Evolutionary conservation across 139 green algal genomes (phyloP), one percentile per base, ranked within the genome.

Genomic region (Parachlorella kessleri): DNA sequence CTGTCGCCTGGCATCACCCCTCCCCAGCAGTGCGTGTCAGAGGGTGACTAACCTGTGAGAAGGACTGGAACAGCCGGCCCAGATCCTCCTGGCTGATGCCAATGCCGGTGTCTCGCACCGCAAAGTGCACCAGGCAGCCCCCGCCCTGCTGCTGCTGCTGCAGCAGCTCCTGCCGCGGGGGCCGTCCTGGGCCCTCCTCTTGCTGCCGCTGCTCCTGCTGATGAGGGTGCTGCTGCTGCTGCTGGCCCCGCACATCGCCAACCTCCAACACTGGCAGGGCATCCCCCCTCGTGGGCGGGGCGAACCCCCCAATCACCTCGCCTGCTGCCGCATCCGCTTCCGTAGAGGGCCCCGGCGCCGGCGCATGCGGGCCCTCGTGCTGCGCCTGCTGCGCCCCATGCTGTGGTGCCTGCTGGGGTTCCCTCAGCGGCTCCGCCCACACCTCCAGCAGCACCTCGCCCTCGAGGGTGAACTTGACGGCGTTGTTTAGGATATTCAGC

Each of bases 401-500:
- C 48, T n/a, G 66, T 26, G 23, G 66, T 6, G 5, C 35, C 48
- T 63, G 72, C 79, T 73, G 72, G 72, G 36, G 54, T 54, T 65
- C 65, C 65, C 63, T 55, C 69, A 24, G 32, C 66, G 26, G 66
- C n/a, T 91, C 71, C 1, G 78, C 59, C 73, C 84, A 90, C 53
- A 94, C 90, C 72, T 94, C 86, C 40, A 97, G 77, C 40, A 96
- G 80, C 3, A 98, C 80, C 66, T 92, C 87, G 1, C 93, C 93
- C 1, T 69, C 28, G 42, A 95, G 88, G 1, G 94, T 98, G 85
- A 98, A 97, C 89, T 98, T 98, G 59, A 97, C 89, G 3, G 90
- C 92, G 73, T 97, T 97, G 84, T 94, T 95, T 1, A 98, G 81
- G 24, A 96, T 84, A 85, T 98, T 98, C n/a, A 97, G 85, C 71